These are phyloP conservation scores for Sporobolomyces roseus DNA, from an alignment of 768 basidiomycete genomes.

Conservation along the genomic window DNA sequence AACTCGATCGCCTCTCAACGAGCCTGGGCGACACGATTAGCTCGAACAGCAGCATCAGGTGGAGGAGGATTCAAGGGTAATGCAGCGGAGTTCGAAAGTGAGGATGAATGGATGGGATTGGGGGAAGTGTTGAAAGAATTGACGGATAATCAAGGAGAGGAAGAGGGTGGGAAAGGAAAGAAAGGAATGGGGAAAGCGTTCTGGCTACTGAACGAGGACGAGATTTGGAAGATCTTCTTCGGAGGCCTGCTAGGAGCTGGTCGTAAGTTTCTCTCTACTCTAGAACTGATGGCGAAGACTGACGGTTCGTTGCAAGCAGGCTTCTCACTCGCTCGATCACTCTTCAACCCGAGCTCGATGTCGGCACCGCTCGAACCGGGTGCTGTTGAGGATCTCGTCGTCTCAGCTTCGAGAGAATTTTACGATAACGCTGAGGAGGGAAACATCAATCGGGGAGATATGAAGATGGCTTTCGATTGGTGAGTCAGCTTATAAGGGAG, in stretches of 20 bases:
- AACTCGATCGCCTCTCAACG: constrained; percentile 65
- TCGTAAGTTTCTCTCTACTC: constrained; percentile 59
- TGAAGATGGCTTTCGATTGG: constrained; percentile 98
- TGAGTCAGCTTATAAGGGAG: constrained; percentile 45
- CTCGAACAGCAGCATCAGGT: constrained; percentile 53
- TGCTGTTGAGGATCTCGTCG: constrained; percentile 67
- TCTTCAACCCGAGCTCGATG: constrained; percentile 57
- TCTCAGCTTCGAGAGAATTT: constrained; percentile 77
- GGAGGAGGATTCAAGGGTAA: constrained; percentile 48
- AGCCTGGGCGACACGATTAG: constrained; percentile 81
- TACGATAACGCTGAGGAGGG: constrained; percentile 92
- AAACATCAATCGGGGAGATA: constrained; percentile 86
- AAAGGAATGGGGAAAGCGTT: constrained; percentile 65
- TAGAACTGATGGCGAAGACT: constrained; percentile 42
- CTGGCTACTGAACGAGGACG: constrained; percentile 65
- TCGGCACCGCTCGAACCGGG: constrained; percentile 55
- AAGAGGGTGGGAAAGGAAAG: constrained; percentile 60
- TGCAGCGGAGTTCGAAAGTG: constrained; percentile 54
- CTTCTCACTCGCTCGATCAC: constrained; percentile 28
- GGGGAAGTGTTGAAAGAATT: constrained; percentile 86
- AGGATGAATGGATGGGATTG: constrained; percentile 79
- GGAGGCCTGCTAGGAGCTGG: constrained; percentile 79
- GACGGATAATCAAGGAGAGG: constrained; percentile 51
- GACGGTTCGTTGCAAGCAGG: constrained; percentile 51
- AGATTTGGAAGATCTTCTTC: constrained; percentile 77